Base-by-base conservation (phyloP, 768 basidiomycete species). In the Termitomyces sp. region DNA sequence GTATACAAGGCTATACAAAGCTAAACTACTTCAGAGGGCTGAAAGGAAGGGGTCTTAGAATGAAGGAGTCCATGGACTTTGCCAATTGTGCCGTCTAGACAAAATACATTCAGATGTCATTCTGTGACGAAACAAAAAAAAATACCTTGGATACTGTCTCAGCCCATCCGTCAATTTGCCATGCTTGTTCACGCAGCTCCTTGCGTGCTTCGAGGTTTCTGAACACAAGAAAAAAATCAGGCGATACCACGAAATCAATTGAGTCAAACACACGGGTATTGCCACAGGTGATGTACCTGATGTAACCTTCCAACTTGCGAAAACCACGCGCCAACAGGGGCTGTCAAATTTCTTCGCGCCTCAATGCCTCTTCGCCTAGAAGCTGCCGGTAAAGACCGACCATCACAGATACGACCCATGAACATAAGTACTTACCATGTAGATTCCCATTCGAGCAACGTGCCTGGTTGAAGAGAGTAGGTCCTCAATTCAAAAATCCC, bases 271-370 rank as follows among this genome's bases (percentile, higher is more conserved):
- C 64, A 93, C 91, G 86, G 86, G 68, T 96, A 96, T 72, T 98
- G 95, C 96, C 96, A 98, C 73, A 98, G 82, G 72, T 98, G 96
- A 67, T 98, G 91, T 7, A 97, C 96, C 60, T 91, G 82, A 65
- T 92, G 88, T 51, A 92, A 75, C 45, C 88, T 80, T 49, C 91
- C 91, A 44, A 91, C 77, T 69, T 93, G 91, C 53, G 89, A 89
- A 72, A 91, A 95, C 91, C 91, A 94, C n/a, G 90, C 89, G 27
- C 91, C 93, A 12, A 91, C 82, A 41, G 91, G 95, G 54, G 83
- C 82, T 52, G 96, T 87, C 64, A 89, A 89, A 68, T 88, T 85
- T 57, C 87, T 80, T 48, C 97, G 85, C 11, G 97, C 97, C 66
- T 98, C 96, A 45, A 99, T 91, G 10, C 97, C 97, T 66, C 79